Conservation (phyloP, 1,139 yeast genomes). For the Candida freyschussii region DNA sequence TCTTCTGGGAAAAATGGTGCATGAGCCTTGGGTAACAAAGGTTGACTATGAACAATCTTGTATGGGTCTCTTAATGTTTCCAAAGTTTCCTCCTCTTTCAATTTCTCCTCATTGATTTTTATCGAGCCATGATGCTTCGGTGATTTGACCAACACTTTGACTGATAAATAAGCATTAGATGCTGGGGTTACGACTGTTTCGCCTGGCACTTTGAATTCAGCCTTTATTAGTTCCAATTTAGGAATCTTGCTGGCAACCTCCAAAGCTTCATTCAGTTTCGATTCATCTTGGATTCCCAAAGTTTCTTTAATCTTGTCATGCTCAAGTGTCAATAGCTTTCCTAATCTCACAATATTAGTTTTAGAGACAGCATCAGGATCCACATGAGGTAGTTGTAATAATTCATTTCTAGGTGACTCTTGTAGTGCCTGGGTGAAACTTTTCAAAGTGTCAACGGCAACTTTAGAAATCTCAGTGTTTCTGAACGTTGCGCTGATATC, state of each 20-base stretch:
- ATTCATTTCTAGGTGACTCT: conserved; percentile 51
- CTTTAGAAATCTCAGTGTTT: conserved; percentile 57
- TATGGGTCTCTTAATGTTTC: conserved; percentile 72
- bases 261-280: conserved; percentile 44
- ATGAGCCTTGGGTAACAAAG: conserved; percentile 54
- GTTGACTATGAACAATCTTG: conserved; percentile 58
- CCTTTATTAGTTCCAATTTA: conserved; percentile 58
- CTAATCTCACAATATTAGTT: conserved; percentile 49
- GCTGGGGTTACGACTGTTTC: conserved; percentile 72
- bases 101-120: conserved; percentile 27
- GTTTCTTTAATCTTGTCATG: conserved; percentile 50
- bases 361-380: conserved; percentile 40
- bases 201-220: conserved; percentile 85
- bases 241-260: conserved; percentile 67
- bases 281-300: conserved; percentile 50
- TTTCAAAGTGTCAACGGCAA: conserved; percentile 65
- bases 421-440: conserved; percentile 77
- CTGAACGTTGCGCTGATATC: conserved; percentile 82
- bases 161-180: conserved; percentile 66
- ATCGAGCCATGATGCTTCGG: conserved; percentile 51
- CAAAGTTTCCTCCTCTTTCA: conserved; percentile 49
- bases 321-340: conserved; percentile 58
- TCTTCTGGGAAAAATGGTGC: conserved; percentile 74
- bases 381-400: conserved; percentile 78
- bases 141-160: conserved; percentile 74